Percentiles rank a stretch among this genome's conserved stretches.
These are phyloP conservation scores for Emmonsia crescens DNA, from an alignment of 2,329 filamentous ascomycete species.

Conservation along the genomic window DNA sequence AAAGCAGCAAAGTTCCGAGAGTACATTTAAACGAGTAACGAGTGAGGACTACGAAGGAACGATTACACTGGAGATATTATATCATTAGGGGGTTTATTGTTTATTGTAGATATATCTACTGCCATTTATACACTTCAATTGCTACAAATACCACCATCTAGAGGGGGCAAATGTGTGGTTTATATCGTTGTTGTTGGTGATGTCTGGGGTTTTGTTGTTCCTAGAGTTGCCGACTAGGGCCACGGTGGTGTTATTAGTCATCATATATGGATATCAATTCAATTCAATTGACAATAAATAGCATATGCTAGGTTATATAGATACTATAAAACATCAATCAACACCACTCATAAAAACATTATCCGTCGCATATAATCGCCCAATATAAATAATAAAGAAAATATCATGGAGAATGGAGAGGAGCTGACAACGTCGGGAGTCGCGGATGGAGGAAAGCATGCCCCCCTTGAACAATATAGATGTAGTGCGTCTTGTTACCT, in stretches of 20 bases:
- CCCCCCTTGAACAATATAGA: not conserved
- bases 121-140: not conserved
- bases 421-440: not conserved
- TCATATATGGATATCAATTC: too few relatives aligned
- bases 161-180: not conserved
- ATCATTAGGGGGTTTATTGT: not conserved
- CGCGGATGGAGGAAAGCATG: not conserved
- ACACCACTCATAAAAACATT: not conserved
- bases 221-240: conserved; percentile 1
- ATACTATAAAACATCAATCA: not conserved
- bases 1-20: conserved; percentile 14
- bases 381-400: not conserved
- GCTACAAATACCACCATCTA: not conserved
- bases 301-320: not conserved
- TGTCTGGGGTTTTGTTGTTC: not conserved
- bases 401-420: not conserved
- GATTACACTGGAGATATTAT: not conserved
- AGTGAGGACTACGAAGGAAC: not conserved
- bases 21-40: too few relatives aligned
- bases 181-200: not conserved
- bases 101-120: not conserved
- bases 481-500: not conserved
- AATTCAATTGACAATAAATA: not conserved
- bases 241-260: not conserved
- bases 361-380: not conserved